Percentiles rank a stretch among this genome's conserved stretches.
Evolutionary conservation across 805 yeast species (phyloP).

Genomic region (Komagataella phaffii): DNA sequence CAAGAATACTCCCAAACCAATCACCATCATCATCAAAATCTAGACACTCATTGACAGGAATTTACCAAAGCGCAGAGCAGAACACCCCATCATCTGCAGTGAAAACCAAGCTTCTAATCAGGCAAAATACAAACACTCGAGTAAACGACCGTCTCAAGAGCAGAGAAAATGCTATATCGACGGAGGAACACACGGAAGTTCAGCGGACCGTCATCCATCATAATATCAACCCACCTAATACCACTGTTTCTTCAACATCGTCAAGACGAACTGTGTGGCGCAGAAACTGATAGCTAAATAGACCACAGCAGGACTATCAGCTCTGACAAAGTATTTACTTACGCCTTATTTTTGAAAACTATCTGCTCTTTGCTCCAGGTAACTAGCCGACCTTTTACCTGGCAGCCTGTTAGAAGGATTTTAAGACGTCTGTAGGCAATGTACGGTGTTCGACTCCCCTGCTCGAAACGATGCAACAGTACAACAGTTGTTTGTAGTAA

Average conservation of each 20-base stretch:
- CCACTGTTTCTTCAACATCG: constrained; percentile 2
- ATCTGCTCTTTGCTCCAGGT: too few species aligned
- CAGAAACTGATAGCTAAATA: not conserved
- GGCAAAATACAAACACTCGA: not conserved
- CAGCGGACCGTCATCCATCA: not conserved
- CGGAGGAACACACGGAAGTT: not conserved
- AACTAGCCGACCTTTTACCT: too few species aligned
- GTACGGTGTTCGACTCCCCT: not conserved
- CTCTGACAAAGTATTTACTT: too few species aligned
- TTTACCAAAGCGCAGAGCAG: constrained; percentile 1
- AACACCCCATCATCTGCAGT: not conserved
- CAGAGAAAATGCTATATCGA: not conserved
- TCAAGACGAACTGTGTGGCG: not conserved
- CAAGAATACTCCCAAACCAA: constrained; percentile 3
- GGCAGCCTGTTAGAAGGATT: not conserved
- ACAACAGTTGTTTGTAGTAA: not conserved
- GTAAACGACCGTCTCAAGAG: not conserved
- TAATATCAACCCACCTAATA: not conserved
- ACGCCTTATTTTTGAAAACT: too few species aligned
- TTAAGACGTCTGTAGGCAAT: not conserved
- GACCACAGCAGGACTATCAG: too few species aligned
- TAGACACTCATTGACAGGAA: constrained; percentile 5
- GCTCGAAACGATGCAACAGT: not conserved
- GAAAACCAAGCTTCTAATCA: not conserved
- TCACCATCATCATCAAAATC: constrained; percentile 3